Conservation (phyloP, 139 green algal genomes). For the Volvox reticuliferus region DNA sequence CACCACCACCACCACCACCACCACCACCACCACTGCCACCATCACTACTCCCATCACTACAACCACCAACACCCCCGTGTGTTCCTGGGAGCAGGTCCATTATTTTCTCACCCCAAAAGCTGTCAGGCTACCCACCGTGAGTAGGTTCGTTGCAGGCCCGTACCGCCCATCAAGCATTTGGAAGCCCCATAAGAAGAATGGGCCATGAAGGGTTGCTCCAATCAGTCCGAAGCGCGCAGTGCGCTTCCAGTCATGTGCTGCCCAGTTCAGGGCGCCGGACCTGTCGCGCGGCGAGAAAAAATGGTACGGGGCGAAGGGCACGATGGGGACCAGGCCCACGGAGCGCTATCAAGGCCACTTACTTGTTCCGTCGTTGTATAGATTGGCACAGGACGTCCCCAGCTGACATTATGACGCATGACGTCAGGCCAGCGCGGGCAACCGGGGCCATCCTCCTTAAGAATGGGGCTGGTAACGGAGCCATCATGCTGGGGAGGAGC, state of each 20-base stretch:
- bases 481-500: background rate
- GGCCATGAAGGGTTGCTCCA: conserved; percentile 67
- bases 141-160: conserved; percentile 33
- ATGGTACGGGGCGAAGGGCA: background rate
- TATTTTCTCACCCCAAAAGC: too few species aligned
- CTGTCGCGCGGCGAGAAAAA: background rate
- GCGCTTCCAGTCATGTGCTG: conserved; percentile 39
- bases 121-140: conserved; percentile 13
- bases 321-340: background rate
- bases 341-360: background rate
- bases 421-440: conserved; percentile 14
- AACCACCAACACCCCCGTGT: too few species aligned
- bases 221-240: conserved; percentile 58
- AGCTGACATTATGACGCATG: background rate
- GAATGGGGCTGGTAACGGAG: background rate
- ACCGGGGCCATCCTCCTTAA: background rate
- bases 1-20: too few species aligned
- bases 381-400: conserved; percentile 22
- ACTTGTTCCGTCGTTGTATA: conserved; percentile 20
- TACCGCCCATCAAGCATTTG: conserved; percentile 58
- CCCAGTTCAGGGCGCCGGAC: background rate
- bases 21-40: too few species aligned
- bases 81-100: too few species aligned
- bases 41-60: too few species aligned
- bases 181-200: conserved; percentile 69